Evolutionary conservation across 2,329 filamentous ascomycete genomes (phyloP).

Genomic region (Aspergillus viridinutans): DNA sequence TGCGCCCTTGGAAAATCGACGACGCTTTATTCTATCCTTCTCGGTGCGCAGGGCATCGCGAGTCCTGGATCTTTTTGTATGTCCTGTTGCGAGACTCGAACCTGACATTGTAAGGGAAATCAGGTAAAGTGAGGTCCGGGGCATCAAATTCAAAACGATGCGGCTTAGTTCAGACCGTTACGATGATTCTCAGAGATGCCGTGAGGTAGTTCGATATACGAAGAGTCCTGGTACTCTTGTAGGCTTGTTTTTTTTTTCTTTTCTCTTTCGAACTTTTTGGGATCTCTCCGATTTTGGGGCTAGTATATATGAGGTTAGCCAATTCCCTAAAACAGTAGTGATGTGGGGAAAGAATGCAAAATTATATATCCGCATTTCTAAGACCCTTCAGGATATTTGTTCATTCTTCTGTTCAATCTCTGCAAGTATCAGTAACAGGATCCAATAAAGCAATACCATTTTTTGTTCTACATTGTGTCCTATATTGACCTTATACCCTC

Average conservation of each 20-base stretch:
- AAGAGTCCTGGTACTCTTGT: not conserved
- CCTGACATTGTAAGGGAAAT: conserved; percentile 7
- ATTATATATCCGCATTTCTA: not conserved
- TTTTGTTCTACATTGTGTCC: not conserved
- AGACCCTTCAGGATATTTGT: not conserved
- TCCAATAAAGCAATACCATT: not conserved
- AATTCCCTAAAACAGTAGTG: not conserved
- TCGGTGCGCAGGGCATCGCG: conserved; percentile 21
- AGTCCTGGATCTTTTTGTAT: conserved; percentile 28
- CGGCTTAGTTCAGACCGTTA: not conserved
- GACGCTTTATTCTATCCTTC: conserved; percentile 28
- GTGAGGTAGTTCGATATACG: not conserved
- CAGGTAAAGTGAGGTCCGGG: not conserved
- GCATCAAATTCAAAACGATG: not conserved
- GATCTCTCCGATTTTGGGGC: not conserved
- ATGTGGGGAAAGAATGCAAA: not conserved
- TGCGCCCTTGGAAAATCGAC: conserved; percentile 24
- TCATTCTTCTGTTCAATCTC: not conserved
- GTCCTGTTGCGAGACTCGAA: conserved; percentile 14
- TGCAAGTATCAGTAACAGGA: not conserved
- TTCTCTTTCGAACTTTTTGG: not conserved
- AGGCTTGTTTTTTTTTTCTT: conserved; percentile 1
- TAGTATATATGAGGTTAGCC: not conserved
- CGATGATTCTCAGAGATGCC: not conserved
- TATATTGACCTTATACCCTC: not conserved